Base-by-base conservation (phyloP, 345 rosid genomes). In the Populus tremula region DNA sequence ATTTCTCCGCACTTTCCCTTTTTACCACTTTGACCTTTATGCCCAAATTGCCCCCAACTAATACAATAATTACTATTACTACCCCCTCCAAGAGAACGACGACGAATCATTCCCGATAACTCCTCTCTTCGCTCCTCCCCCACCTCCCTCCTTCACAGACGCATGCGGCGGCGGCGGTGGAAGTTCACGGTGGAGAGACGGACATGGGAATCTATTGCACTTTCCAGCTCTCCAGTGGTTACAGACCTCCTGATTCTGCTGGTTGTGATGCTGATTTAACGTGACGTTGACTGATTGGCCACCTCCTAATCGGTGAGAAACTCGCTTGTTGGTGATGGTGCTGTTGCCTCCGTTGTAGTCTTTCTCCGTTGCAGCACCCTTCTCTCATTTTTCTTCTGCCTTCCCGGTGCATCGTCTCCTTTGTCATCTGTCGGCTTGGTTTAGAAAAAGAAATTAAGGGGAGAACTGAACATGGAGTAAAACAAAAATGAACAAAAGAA, bases 141-240 rank as follows among this genome's bases (percentile, higher is more conserved):
- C 33, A 31, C 33, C 33, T n/a, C 84, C 85, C 77, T 90, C 89
- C 72, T 82, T 43, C 6, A 74, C 45, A 20, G 80, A 65, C 18
- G 81, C 23, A 17, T 66, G 65, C 17, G 77, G 79, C 21, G 77
- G 70, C 45, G 93, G 88, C 2, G 80, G 81, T 21, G 94, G 39
- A 6, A 38, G 39, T 38, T 38, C 39, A 38, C 8, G 8, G 39
- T 38, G 8, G 39, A 38, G 8, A 90, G 18, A 96, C 11, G 88
- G 94, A 54, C 98, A 91, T 1, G 93, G 97, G 56, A 59, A 80
- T 0, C 98, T 86, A 50, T 14, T 86, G 77, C 98, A 94, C 75
- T 87, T 88, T 3, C 99, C 98, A 21, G 97, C 93, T 77, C 91
- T 84, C 98, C 98, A 92, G 77, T 87, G 96, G 76, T 13, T 87